Conservation (phyloP, 305 asterid species). For the Solanum hybrid region DNA sequence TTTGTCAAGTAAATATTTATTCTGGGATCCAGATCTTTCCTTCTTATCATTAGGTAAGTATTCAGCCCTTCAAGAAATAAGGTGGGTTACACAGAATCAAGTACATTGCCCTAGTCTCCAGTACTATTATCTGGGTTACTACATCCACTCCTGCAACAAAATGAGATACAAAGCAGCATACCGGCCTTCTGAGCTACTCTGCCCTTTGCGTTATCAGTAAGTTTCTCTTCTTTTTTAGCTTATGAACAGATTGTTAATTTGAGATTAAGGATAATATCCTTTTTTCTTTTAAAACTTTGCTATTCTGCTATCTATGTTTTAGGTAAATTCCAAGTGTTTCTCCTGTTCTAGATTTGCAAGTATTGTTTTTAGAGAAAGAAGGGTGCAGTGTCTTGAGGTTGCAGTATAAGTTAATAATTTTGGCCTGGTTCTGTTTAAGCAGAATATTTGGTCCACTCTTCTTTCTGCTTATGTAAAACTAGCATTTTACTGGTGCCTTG, state of each 20-base stretch:
- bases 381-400: not conserved
- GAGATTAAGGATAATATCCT: not conserved
- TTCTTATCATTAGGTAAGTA: conserved; percentile 83
- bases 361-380: not conserved
- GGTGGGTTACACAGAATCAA: conserved; percentile 68
- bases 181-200: conserved; percentile 91
- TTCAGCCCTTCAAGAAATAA: conserved; percentile 84
- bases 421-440: not conserved
- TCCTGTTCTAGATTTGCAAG: not conserved
- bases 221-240: conserved; percentile 18
- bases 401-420: not conserved
- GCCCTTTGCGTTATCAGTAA: conserved; percentile 91
- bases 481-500: not conserved
- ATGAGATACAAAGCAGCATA: conserved; percentile 97
- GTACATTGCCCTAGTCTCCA: conserved; percentile 67
- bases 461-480: not conserved
- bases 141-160: conserved; percentile 91
- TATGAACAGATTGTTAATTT: not conserved
- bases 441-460: not conserved
- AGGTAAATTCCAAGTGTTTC: not conserved
- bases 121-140: conserved; percentile 96
- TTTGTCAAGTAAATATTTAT: conserved; percentile 91
- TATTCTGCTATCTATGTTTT: not conserved
- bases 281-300: not conserved
- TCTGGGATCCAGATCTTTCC: conserved; percentile 97